Conservation (phyloP, 768 basidiomycete species). For the Boletus pseudo-olivaceus region DNA sequence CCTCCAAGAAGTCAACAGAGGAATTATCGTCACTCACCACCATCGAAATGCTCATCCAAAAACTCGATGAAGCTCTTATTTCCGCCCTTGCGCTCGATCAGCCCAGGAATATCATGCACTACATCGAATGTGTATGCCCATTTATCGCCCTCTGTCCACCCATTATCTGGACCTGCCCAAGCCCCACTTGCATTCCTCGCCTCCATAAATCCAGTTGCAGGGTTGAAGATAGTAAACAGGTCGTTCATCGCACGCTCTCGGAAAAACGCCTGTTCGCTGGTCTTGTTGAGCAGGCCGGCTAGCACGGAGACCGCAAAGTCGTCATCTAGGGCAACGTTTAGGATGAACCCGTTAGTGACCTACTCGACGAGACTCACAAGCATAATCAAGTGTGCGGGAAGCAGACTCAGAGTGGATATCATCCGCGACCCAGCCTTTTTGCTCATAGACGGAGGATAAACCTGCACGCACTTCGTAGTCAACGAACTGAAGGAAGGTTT, state of each 20-base stretch:
- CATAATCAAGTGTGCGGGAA: slow-evolving; percentile 75
- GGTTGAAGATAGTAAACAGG: slow-evolving; percentile 67
- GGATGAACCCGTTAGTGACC: neutral
- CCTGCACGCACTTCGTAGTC: slow-evolving; percentile 83
- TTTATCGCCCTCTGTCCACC: slow-evolving; percentile 82
- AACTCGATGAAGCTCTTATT: slow-evolving; percentile 61
- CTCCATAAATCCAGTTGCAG: slow-evolving; percentile 73
- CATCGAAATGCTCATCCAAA: slow-evolving; percentile 55
- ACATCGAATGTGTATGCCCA: slow-evolving; percentile 81
- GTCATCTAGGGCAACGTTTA: slow-evolving; percentile 48
- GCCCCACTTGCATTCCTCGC: slow-evolving; percentile 63
- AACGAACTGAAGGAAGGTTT: slow-evolving; percentile 44
- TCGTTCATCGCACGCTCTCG: slow-evolving; percentile 50
- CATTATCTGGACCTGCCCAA: slow-evolving; percentile 69
- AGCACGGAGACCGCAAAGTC: slow-evolving; percentile 72
- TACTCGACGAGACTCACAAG: slow-evolving; percentile 48
- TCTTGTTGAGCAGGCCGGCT: slow-evolving; percentile 50
- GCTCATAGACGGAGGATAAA: slow-evolving; percentile 61
- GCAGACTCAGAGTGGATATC: slow-evolving; percentile 79
- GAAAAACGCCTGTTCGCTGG: slow-evolving; percentile 48
- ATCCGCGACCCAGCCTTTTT: slow-evolving; percentile 72
- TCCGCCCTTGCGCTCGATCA: slow-evolving; percentile 65
- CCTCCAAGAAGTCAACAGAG: neutral
- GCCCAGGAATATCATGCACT: slow-evolving; percentile 61
- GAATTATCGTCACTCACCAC: slow-evolving; percentile 31